Base-by-base conservation (phyloP, 208 protist species). In the Phytomonas francai region DNA sequence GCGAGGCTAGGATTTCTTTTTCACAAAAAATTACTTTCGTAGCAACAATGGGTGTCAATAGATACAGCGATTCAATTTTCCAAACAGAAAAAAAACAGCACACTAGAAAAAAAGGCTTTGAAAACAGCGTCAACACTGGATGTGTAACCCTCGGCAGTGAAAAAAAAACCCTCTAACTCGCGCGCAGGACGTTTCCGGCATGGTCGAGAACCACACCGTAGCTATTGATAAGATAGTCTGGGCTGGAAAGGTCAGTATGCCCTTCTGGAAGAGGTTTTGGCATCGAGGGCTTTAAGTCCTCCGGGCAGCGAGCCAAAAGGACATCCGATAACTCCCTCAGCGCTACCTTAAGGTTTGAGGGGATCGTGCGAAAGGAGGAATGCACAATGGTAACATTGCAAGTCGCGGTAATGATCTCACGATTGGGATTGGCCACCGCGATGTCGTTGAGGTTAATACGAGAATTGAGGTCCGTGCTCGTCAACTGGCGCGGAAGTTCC, bases 381-480 rank as follows among this genome's bases (percentile, higher is more conserved):
- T 83, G 79, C 68, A 90, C 83, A 27, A 86, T 78, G 4, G 83
- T 85, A 45, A 95, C 70, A 68, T 95, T 81, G 66, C 84, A 91
- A n/a, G 77, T 81, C 62, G 81, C 85, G 1, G 82, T 77, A 65
- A 91, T 68, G 0, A 95, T 72, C 58, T 57, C 62, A 32, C 77
- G 79, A 33, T 57, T 71, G 3, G 73, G 73, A 39, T 75, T 67
- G 27, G 57, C 58, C 29, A 71, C 65, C 12, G 78, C 73, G 14
- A 92, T 65, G 62, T 77, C 78, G 28, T 88, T 70, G n/a, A 94
- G 33, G 28, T 82, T 59, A 29, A 89, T 9, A 51, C 67, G 19
- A 1, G 39, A 11, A 71, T 81, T 72, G 28, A 92, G 72, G 63
- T 87, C 71, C 9, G 68, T 45, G 27, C 83, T 74, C 30, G 72